Conservation (phyloP, 306 rosid genomes). For the Begonia loranthoides region DNA sequence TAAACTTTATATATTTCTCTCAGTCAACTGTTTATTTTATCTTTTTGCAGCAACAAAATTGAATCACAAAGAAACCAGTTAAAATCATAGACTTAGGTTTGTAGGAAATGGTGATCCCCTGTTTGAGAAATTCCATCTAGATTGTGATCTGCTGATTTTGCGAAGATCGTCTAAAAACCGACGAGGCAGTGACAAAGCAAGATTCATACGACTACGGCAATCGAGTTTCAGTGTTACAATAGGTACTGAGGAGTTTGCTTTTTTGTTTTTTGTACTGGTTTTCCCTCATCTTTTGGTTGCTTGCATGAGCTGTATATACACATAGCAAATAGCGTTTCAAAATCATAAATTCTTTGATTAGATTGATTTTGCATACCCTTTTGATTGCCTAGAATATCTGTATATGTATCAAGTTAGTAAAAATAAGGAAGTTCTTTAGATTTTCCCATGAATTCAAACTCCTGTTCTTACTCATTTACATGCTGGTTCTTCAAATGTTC, state of each 20-base stretch:
- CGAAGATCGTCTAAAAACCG: too few relatives aligned
- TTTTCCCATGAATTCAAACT: too few relatives aligned
- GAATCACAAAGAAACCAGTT: constrained; percentile 12
- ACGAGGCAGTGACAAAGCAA: too few relatives aligned
- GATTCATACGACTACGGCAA: too few relatives aligned
- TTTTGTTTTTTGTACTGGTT: constrained; percentile 7
- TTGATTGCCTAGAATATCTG: too few relatives aligned
- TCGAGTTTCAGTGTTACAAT: too few relatives aligned
- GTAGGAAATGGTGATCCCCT: constrained; percentile 17
- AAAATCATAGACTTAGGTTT: constrained; percentile 14
- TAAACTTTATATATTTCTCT: neutral
- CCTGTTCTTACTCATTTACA: too few relatives aligned
- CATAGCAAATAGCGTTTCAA: constrained; percentile 19
- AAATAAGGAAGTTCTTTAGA: too few relatives aligned
- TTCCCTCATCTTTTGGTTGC: constrained; percentile 20
- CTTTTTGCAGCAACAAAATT: constrained; percentile 41
- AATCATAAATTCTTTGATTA: constrained; percentile 3
- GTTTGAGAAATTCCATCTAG: constrained; percentile 5
- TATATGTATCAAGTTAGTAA: too few relatives aligned
- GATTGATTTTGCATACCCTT: neutral
- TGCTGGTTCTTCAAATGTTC: too few relatives aligned
- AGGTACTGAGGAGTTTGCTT: too few relatives aligned
- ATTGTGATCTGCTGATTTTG: constrained; percentile 4
- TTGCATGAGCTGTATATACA: constrained; percentile 35
- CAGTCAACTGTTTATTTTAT: neutral